Evolutionary conservation across 2,329 filamentous ascomycete species (phyloP), one percentile per base, ranked within the genome.

Genomic region (Emydomyces testavorans): DNA sequence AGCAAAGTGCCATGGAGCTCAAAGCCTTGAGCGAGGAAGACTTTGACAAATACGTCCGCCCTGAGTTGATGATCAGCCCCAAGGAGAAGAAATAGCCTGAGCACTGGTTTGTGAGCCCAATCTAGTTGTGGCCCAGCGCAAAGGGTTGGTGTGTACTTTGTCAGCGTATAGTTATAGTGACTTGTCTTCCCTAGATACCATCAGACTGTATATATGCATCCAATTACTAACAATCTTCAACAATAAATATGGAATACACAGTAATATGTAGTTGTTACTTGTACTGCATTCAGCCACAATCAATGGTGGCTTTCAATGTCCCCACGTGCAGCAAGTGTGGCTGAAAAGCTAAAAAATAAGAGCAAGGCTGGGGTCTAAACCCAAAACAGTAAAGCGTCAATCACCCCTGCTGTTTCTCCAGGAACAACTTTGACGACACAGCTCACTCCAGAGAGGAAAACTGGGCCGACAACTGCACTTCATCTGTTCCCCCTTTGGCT

Each of bases 61-160:
- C 92, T 20, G 90, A 96, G 73, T 77, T 96, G 63, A 98, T 98
- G 90, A 76, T 98, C 62, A 82, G 82, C 51, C 90, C 90, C 41
- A 82, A 79, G 67, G 78, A 82, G 61, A 76, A 76, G 65, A 77
- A 80, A 62, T 75, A 71, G 54, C 57, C 15, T 8, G 18, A 21
- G 2, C 13, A 10, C 16, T 31, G 39, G 38, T 40, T 40, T 16
- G 24, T 21, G 11, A 24, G 38, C 15, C 18, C 13, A 29, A 29
- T 29, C 38, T 29, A 26, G 38, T 28, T 28, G 6, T 40, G n/a
- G 6, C 13, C 34, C 34, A 21, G 13, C 34, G 6, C 11, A n/a
- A n/a, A n/a, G n/a, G n/a, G n/a, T n/a, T n/a, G n/a, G n/a, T n/a
- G n/a, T n/a, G n/a, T n/a, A n/a, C n/a, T n/a, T n/a, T n/a, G n/a